These are phyloP conservation scores for Polytolypa hystricis DNA, from an alignment of 2,329 filamentous ascomycete species.

Conservation along the genomic window DNA sequence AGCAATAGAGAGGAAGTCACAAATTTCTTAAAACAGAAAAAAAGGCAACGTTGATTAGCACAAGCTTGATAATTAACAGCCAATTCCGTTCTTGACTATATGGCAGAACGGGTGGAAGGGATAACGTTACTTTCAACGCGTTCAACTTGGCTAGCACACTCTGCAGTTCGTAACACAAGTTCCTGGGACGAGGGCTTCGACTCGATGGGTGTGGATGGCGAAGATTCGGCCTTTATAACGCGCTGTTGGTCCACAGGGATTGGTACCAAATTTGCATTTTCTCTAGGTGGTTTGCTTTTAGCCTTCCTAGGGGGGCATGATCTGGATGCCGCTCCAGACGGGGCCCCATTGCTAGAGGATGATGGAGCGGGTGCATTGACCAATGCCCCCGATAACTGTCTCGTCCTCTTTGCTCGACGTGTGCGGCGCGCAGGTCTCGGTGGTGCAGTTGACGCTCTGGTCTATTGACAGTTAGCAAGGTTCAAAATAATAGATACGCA, in stretches of 20 bases:
- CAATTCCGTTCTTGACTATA: too few relatives aligned
- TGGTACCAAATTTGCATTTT: slow-evolving; percentile 1
- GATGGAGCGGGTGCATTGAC: too few relatives aligned
- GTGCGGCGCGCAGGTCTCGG: too few relatives aligned
- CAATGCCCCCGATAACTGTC: too few relatives aligned
- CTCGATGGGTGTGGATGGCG: not conserved
- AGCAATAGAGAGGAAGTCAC: slow-evolving; percentile 16
- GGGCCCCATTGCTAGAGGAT: too few relatives aligned
- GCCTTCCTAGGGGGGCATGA: not conserved
- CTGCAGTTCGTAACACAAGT: slow-evolving; percentile 9
- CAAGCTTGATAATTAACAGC: too few relatives aligned
- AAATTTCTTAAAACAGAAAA: slow-evolving; percentile 12
- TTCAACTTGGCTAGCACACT: slow-evolving; percentile 6
- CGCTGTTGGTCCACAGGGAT: not conserved
- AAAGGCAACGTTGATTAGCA: not conserved
- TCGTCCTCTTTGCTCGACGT: not conserved
- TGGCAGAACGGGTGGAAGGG: not conserved
- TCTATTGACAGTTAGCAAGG: too few relatives aligned
- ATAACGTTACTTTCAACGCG: slow-evolving; percentile 16
- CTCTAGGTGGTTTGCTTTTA: not conserved
- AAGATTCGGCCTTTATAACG: not conserved
- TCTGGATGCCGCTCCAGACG: too few relatives aligned
- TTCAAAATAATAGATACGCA: too few relatives aligned
- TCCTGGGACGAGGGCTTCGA: slow-evolving; percentile 8
- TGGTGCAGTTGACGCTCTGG: too few relatives aligned